Conservation (phyloP, 495 filamentous ascomycete genomes). For the Penicillium alfredii region DNA sequence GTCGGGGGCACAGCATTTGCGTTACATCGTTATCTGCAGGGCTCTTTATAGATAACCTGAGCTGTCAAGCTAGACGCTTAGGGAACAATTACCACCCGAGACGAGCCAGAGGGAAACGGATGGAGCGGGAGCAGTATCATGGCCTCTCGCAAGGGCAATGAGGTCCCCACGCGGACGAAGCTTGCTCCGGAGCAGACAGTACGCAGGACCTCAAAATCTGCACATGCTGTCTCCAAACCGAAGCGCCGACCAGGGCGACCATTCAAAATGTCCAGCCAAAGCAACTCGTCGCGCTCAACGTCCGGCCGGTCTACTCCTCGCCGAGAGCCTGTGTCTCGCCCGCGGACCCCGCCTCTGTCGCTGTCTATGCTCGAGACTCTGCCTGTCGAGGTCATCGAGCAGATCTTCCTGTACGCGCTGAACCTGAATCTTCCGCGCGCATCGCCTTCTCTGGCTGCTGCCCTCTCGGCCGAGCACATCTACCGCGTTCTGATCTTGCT, state of each 20-base stretch:
- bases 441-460: constrained; percentile 31
- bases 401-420: constrained; percentile 46
- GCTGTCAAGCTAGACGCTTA: too few relatives aligned
- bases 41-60: background rate
- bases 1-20: too few relatives aligned
- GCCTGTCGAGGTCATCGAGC: constrained; percentile 49
- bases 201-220: constrained; percentile 2
- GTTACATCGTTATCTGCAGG: background rate
- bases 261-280: constrained; percentile 12
- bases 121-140: constrained; percentile 6
- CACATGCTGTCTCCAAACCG: constrained; percentile 1
- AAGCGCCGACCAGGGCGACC: constrained; percentile 12
- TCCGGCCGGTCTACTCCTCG: background rate
- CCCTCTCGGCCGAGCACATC: constrained; percentile 38
- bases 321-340: too few relatives aligned
- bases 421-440: constrained; percentile 44
- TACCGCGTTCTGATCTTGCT: constrained; percentile 36
- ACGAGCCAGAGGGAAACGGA: too few relatives aligned
- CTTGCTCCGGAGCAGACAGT: background rate
- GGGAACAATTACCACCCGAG: too few relatives aligned
- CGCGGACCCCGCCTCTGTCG: too few relatives aligned
- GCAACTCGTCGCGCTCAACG: constrained; percentile 2
- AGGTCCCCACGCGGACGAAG: background rate
- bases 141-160: constrained; percentile 2
- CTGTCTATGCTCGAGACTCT: constrained; percentile 44